These are phyloP conservation scores for Mentha longifolia DNA, from an alignment of 257 asterid species.

Conservation along the genomic window DNA sequence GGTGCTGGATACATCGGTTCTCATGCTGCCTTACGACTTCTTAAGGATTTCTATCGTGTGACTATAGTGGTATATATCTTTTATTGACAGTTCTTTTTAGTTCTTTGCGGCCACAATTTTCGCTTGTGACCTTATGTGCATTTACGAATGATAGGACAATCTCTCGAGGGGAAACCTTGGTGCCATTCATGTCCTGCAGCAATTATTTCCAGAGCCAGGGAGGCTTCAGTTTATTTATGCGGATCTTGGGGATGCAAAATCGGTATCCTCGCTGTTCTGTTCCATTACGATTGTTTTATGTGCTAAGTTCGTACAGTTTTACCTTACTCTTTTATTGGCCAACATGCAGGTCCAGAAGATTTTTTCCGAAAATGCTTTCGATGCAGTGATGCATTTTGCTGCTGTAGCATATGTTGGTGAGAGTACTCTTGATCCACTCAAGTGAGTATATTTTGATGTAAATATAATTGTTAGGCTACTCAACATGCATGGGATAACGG, in stretches of 20 bases:
- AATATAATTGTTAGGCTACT: not conserved
- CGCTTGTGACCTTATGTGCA: not conserved
- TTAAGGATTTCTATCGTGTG: slow-evolving; percentile 82
- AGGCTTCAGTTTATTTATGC: slow-evolving; percentile 89
- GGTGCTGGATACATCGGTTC: slow-evolving; percentile 98
- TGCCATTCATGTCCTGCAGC: slow-evolving; percentile 69
- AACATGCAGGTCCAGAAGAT: slow-evolving; percentile 65
- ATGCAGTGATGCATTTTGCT: slow-evolving; percentile 92
- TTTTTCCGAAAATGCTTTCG: slow-evolving; percentile 68
- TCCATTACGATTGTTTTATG: slow-evolving; percentile 1
- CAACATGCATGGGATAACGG: slow-evolving; percentile 5
- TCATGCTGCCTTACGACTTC: slow-evolving; percentile 85
- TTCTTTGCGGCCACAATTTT: not conserved
- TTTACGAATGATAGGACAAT: slow-evolving; percentile 62
- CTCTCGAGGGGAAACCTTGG: slow-evolving; percentile 93
- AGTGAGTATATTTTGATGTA: slow-evolving; percentile 47
- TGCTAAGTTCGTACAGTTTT: slow-evolving; percentile 22
- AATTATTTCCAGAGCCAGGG: slow-evolving; percentile 87
- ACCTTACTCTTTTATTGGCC: slow-evolving; percentile 27
- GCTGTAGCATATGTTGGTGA: slow-evolving; percentile 99
- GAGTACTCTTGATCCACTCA: slow-evolving; percentile 88
- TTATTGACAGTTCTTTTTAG: not conserved
- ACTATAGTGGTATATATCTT: slow-evolving; percentile 77
- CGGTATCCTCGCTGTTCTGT: slow-evolving; percentile 50
- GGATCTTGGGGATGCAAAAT: slow-evolving; percentile 85